These are phyloP conservation scores for Hydrangea macrophylla DNA, from an alignment of 148 eudicot species.

Conservation along the genomic window DNA sequence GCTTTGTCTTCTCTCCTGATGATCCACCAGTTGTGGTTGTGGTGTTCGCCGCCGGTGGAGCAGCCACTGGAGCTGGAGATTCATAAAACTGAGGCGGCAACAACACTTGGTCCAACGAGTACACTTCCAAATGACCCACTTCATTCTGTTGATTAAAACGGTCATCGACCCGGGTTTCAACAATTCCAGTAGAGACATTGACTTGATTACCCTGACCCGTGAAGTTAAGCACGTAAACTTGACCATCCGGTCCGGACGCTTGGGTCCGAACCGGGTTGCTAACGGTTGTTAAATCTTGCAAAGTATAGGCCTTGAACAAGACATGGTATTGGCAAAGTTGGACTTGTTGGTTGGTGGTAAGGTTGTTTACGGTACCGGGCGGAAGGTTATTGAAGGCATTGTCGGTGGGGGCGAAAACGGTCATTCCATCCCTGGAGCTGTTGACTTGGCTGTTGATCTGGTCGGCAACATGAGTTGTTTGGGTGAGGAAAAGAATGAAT, in stretches of 20 bases:
- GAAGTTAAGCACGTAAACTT: slow-evolving; percentile 40
- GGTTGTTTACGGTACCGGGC: slow-evolving; percentile 51
- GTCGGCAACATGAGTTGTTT: slow-evolving; percentile 41
- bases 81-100: slow-evolving; percentile 42
- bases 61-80: slow-evolving; percentile 34
- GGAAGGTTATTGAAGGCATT: slow-evolving; percentile 71
- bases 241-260: slow-evolving; percentile 50
- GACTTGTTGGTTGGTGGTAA: slow-evolving; percentile 55
- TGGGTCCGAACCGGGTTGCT: slow-evolving; percentile 77
- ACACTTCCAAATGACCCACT: slow-evolving; percentile 62
- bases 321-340: slow-evolving; percentile 63
- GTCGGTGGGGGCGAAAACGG: slow-evolving; percentile 80
- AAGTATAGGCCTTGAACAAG: slow-evolving; percentile 45
- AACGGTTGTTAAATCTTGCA: slow-evolving; percentile 41
- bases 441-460: slow-evolving; percentile 67
- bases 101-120: slow-evolving; percentile 59
- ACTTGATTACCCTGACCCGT: slow-evolving; percentile 42
- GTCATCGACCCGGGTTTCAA: slow-evolving; percentile 37
- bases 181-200: slow-evolving; percentile 54
- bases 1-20: slow-evolving; percentile 6
- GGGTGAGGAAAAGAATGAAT: slow-evolving; percentile 48
- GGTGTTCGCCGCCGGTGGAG: slow-evolving; percentile 7
- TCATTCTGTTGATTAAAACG: slow-evolving; percentile 32
- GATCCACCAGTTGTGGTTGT: slow-evolving; percentile 1
- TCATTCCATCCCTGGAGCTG: slow-evolving; percentile 66